phyloP scores from a whole-genome alignment of 2,329 filamentous ascomycete species.

The Cyclaneusma minus region DNA sequence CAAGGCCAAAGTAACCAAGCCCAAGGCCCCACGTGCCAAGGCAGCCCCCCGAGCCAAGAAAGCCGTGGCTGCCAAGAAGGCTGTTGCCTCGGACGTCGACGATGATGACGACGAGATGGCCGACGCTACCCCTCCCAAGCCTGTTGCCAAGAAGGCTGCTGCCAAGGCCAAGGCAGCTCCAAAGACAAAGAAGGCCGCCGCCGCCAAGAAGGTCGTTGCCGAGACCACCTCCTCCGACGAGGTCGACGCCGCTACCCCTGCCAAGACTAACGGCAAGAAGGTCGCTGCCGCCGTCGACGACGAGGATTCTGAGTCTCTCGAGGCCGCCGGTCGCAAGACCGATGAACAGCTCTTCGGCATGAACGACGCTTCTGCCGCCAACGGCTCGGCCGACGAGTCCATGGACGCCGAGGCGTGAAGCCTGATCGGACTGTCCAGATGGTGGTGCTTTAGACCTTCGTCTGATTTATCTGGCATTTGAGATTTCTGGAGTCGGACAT shows the following conservation, averaged over 20 bases:
- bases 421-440: neutral
- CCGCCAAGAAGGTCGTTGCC: slow-evolving; percentile 3
- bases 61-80: slow-evolving; percentile 8
- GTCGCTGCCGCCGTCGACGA: slow-evolving; percentile 7
- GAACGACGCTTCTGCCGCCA: slow-evolving; percentile 1
- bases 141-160: too few species aligned
- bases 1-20: slow-evolving; percentile 6
- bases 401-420: slow-evolving; percentile 2
- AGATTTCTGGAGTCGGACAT: too few species aligned
- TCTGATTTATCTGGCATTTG: too few species aligned
- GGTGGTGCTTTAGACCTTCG: too few species aligned
- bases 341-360: neutral
- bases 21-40: slow-evolving; percentile 1
- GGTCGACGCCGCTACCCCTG: slow-evolving; percentile 7
- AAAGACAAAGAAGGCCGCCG: too few species aligned
- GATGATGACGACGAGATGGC: too few species aligned
- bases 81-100: too few species aligned
- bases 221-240: slow-evolving; percentile 5
- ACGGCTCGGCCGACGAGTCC: too few species aligned
- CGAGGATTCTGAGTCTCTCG: slow-evolving; percentile 7
- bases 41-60: slow-evolving; percentile 6
- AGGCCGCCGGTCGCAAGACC: neutral
- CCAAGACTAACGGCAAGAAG: slow-evolving; percentile 9
- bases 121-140: too few species aligned
- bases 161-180: too few species aligned